phyloP scores from a whole-genome alignment of 352 stramenopile genomes.

The Phytophthora quininea region DNA sequence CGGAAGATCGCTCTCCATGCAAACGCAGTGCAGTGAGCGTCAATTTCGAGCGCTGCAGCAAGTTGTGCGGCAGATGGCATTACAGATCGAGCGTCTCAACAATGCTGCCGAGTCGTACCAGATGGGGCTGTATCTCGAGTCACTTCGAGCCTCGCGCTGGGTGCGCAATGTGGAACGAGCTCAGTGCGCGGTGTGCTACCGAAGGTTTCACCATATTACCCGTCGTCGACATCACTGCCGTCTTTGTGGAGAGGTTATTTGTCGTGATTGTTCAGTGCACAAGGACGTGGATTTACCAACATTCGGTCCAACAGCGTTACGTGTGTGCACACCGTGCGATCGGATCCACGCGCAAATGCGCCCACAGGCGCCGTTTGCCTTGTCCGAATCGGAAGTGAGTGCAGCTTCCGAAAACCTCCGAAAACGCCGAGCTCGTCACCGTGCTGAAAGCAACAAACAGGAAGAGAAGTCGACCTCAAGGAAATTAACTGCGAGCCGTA shows the following conservation, averaged over 20 bases:
- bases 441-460: neutral
- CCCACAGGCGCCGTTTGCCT: slow-evolving; percentile 20
- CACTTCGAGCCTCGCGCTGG: slow-evolving; percentile 55
- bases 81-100: slow-evolving; percentile 50
- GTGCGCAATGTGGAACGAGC: slow-evolving; percentile 57
- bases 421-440: slow-evolving; percentile 9
- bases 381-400: slow-evolving; percentile 25
- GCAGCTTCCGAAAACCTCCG: slow-evolving; percentile 13
- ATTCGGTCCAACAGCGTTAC: slow-evolving; percentile 65
- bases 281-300: slow-evolving; percentile 74
- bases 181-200: slow-evolving; percentile 69
- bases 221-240: slow-evolving; percentile 79
- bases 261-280: slow-evolving; percentile 70
- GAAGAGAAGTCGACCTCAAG: neutral
- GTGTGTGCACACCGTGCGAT: slow-evolving; percentile 72
- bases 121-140: slow-evolving; percentile 66
- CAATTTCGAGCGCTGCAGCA: slow-evolving; percentile 69
- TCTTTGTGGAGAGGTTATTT: slow-evolving; percentile 79
- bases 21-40: slow-evolving; percentile 45
- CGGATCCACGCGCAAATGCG: slow-evolving; percentile 13
- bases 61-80: slow-evolving; percentile 63
- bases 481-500: slow-evolving; percentile 14
- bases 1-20: slow-evolving; percentile 13
- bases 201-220: slow-evolving; percentile 70
- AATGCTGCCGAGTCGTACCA: slow-evolving; percentile 70